Percentiles rank a stretch among this genome's conserved stretches.
phyloP scores from a whole-genome alignment of 306 rosid species.

The Urtica urens region DNA sequence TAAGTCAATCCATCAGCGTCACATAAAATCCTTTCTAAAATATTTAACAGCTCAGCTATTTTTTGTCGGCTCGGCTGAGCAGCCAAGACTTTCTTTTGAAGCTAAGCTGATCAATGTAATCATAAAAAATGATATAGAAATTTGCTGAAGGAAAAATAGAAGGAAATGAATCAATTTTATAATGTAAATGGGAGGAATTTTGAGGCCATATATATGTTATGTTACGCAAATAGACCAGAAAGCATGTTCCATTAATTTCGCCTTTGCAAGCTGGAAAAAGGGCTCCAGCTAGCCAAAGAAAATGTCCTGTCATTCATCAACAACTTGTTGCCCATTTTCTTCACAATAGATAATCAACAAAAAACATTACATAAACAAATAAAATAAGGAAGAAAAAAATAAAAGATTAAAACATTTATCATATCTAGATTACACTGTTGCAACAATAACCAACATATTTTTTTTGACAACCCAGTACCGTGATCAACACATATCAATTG shows the following conservation, averaged over 20 bases:
- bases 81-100: not conserved
- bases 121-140: not conserved
- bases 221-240: constrained; percentile 15
- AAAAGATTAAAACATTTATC: not conserved
- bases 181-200: not conserved
- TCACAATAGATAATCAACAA: not conserved
- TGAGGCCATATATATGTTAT: constrained; percentile 4
- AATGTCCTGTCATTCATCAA: constrained; percentile 6
- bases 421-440: not conserved
- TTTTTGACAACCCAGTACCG: not conserved
- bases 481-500: not conserved
- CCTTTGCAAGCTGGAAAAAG: constrained; percentile 24
- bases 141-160: not conserved
- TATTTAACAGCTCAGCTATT: constrained; percentile 2
- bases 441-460: not conserved
- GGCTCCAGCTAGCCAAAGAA: constrained; percentile 4
- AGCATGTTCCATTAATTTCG: constrained; percentile 19
- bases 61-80: constrained; percentile 1
- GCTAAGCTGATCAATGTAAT: constrained; percentile 4
- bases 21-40: not conserved
- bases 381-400: not conserved
- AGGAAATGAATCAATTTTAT: not conserved
- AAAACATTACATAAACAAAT: not conserved
- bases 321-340: constrained; percentile 16
- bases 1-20: constrained; percentile 14